Base-by-base conservation (phyloP, 2,329 filamentous ascomycete genomes). In the Annulohypoxylon truncatum region DNA sequence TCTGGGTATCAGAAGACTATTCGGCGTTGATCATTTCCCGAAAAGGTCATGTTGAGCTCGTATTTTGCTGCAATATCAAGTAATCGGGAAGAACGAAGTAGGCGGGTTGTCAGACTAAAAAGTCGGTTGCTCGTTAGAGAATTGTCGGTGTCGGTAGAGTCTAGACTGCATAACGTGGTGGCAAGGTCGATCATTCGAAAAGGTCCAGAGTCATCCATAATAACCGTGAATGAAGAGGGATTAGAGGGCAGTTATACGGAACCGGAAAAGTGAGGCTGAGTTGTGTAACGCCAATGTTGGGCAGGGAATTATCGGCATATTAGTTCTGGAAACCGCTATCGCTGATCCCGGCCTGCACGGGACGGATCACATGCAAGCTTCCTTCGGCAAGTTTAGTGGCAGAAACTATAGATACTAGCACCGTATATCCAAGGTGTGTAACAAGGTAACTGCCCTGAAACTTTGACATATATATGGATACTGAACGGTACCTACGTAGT, bases 191-290 rank as follows among this genome's bases (percentile, higher is more conserved):
- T 70, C 67, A 55, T 50, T 61, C 44, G 4, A 56, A 59, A 61
- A 54, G 48, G 54, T 51, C 64, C 54, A 67, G 51, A 67, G 64
- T 56, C 12, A 47, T 62, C 54, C 29, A 63, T 67, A 55, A 64
- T 66, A 44, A 28, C 31, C 48, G 44, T 40, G 10, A 52, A 42
- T 28, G 40, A 48, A 53, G 38, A 62, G 35, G 60, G 63, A 57
- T 64, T 58, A 61, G 29, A 65, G 47, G 44, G 51, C 46, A 63
- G 42, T 61, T 69, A 61, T 69, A 64, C 64, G 29, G 58, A 67
- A 67, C 9, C 35, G 46, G 65, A 63, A 65, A 63, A 68, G 67
- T 68, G 67, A 70, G 67, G 67, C 67, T 70, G 67, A 70, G 61
- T 50, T 59, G 67, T 65, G 67, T 65, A 63, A 65, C 58, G 13